phyloP scores from a whole-genome alignment of 495 filamentous ascomycete species.

The Penicillium subrubescens region DNA sequence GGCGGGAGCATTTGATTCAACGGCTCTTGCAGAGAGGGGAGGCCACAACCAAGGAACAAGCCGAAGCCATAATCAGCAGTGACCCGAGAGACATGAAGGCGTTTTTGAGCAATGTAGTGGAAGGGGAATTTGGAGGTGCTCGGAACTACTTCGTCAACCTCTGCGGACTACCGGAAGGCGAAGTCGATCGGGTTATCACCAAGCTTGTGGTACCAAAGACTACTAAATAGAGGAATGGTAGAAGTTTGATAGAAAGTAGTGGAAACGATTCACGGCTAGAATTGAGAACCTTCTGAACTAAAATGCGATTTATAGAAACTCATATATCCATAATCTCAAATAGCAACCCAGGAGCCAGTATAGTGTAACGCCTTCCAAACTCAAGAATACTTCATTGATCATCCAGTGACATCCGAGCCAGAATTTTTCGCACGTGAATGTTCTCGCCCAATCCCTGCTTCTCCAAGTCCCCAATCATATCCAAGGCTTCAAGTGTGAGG shows the following conservation, averaged over 20 bases:
- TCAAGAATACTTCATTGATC: neutral
- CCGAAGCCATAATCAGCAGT: neutral
- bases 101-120: neutral
- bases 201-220: neutral
- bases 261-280: neutral
- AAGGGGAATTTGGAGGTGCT: neutral
- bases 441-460: conserved; percentile 1
- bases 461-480: neutral
- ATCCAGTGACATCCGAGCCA: neutral
- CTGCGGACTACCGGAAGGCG: neutral
- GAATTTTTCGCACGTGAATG: neutral
- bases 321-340: neutral
- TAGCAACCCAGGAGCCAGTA: neutral
- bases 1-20: conserved; percentile 10
- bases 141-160: neutral
- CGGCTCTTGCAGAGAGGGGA: conserved; percentile 6
- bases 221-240: neutral
- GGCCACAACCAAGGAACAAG: neutral
- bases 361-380: neutral
- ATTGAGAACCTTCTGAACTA: neutral
- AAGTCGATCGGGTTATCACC: neutral
- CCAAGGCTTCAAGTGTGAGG: neutral
- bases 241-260: neutral
- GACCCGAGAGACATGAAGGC: neutral
- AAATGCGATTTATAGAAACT: neutral